Percentiles rank a stretch among this genome's conserved stretches.
Evolutionary conservation across 2,329 filamentous ascomycete species (phyloP).

Genomic region (Colletotrichum sp.): DNA sequence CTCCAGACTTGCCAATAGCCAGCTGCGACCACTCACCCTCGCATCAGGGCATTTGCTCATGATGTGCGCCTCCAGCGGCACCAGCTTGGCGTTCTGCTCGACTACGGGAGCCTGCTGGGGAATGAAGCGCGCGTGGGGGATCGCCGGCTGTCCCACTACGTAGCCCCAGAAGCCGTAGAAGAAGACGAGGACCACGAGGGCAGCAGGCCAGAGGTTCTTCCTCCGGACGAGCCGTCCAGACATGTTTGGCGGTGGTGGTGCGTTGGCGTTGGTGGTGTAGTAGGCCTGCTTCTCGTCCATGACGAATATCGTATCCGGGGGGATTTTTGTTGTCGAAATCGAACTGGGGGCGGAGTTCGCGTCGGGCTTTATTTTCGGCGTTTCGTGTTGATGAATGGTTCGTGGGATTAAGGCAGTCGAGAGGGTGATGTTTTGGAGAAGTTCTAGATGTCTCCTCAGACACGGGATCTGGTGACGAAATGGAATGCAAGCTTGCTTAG

Average conservation of each 20-base stretch:
- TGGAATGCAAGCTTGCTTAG: not conserved
- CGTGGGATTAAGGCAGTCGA: not conserved
- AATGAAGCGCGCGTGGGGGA: not conserved
- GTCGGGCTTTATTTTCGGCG: not conserved
- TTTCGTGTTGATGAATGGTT: not conserved
- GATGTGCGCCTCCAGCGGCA: constrained; percentile 91
- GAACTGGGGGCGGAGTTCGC: not conserved
- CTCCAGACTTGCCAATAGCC: not conserved
- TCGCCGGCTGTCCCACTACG: not conserved
- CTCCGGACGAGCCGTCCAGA: not conserved
- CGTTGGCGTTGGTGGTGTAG: not conserved
- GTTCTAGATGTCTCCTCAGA: not conserved
- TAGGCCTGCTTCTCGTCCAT: constrained; percentile 22
- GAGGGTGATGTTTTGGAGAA: not conserved
- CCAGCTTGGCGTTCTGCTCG: constrained; percentile 37
- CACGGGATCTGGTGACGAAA: not conserved
- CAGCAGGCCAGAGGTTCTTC: not conserved
- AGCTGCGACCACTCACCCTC: constrained; percentile 43
- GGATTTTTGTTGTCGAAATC: not conserved
- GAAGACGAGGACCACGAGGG: not conserved
- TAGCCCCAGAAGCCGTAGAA: constrained; percentile 13
- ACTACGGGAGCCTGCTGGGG: not conserved
- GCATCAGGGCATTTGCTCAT: constrained; percentile 98
- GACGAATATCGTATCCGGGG: not conserved
- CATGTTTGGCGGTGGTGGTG: not conserved